Conservation (phyloP, 2,329 filamentous ascomycete species). For the Claviceps monticola region DNA sequence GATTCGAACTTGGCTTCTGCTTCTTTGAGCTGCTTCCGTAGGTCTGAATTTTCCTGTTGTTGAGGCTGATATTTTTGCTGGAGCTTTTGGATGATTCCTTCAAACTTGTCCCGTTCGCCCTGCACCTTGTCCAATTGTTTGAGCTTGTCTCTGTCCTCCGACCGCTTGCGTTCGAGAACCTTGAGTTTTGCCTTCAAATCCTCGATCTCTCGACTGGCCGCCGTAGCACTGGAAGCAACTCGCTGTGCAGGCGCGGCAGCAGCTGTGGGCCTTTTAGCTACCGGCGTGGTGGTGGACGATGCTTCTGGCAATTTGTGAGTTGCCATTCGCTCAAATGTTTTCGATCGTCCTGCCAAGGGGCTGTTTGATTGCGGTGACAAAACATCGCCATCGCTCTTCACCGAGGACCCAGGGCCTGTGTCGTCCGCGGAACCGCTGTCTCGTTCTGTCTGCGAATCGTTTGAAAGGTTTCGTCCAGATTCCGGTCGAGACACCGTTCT, state of each 20-base stretch:
- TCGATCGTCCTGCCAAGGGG: constrained; percentile 35
- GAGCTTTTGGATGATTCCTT: constrained; percentile 77
- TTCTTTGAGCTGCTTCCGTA: constrained; percentile 68
- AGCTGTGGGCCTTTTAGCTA: constrained; percentile 16
- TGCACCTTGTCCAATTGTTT: constrained; percentile 66
- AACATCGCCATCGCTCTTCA: constrained; percentile 37
- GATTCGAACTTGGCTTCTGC: constrained; percentile 52
- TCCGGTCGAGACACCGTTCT: constrained; percentile 23
- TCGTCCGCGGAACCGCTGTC: constrained; percentile 24
- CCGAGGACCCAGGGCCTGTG: constrained; percentile 26
- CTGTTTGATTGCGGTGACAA: constrained; percentile 35
- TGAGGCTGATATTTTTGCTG: constrained; percentile 80
- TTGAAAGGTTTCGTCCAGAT: constrained; percentile 29
- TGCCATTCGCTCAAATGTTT: constrained; percentile 38
- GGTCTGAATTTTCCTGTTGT: constrained; percentile 62
- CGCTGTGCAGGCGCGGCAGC: constrained; percentile 16
- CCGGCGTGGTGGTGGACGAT: constrained; percentile 17
- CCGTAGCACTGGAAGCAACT: constrained; percentile 35
- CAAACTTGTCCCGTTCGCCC: constrained; percentile 63
- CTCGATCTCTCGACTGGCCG: constrained; percentile 57
- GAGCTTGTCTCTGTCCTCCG: constrained; percentile 74
- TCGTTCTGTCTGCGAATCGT: constrained; percentile 30
- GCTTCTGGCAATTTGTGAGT: constrained; percentile 18
- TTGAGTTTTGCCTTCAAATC: constrained; percentile 79
- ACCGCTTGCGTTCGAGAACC: constrained; percentile 73